Evolutionary conservation across 1,284 basidiomycete genomes (phyloP).

Genomic region (Ganoderma sinense): DNA sequence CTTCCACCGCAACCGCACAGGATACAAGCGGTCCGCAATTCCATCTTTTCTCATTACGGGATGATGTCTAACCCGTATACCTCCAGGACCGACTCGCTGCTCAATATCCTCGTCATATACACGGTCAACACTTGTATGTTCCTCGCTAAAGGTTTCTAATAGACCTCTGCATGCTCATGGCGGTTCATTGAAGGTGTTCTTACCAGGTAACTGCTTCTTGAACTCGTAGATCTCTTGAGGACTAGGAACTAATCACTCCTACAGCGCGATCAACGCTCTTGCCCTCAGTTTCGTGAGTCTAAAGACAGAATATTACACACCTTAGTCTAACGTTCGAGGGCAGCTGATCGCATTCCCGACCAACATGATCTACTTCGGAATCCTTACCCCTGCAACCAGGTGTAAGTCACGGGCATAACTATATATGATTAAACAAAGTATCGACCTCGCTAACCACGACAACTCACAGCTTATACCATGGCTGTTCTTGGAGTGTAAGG

Average conservation of each 20-base stretch:
- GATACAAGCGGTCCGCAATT: not conserved
- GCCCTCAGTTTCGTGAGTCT: constrained; percentile 1
- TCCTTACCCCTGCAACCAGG: not conserved
- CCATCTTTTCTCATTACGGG: not conserved
- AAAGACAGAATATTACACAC: not conserved
- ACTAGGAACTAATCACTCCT: not conserved
- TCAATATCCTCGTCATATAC: constrained; percentile 1
- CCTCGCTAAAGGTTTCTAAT: not conserved
- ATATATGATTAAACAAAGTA: not conserved
- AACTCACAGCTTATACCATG: not conserved
- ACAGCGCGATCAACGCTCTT: not conserved
- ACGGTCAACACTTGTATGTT: constrained; percentile 3
- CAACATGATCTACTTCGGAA: constrained; percentile 7
- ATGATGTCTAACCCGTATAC: not conserved
- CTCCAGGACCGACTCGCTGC: not conserved
- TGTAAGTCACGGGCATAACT: not conserved
- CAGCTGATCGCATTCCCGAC: constrained; percentile 5
- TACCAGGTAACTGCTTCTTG: not conserved
- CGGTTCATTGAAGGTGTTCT: not conserved
- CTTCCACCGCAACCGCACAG: constrained; percentile 1
- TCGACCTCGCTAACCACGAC: not conserved
- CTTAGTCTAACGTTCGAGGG: not conserved
- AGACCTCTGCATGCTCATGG: too few relatives aligned
- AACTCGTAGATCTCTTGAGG: not conserved
- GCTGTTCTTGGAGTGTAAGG: constrained; percentile 1